Base-by-base conservation (phyloP, 2,329 filamentous ascomycete genomes). In the Pseudocercospora crystallina region DNA sequence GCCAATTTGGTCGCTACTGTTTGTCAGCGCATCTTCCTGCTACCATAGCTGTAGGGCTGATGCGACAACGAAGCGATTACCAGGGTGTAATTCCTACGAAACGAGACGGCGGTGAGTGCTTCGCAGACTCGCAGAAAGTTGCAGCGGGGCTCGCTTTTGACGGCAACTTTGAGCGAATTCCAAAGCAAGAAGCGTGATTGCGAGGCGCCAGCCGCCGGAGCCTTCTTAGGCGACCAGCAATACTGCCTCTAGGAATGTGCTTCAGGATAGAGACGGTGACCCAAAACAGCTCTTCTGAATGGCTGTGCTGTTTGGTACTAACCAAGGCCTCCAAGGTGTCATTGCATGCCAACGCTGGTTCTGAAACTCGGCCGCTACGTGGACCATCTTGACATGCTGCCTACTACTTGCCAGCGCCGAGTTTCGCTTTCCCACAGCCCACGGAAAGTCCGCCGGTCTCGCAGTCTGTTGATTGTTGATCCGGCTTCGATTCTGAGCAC, bases 201-300 rank as follows among this genome's bases (percentile, higher is more conserved):
- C 42, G 42, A 45, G 32, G 36, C 42, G 42, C 42, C 42, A 45
- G 43, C 43, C 43, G 35, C 43, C 33, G 33, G 12, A n/a, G 41
- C 29, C 31, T 34, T 32, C 41, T 33, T 12, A 43, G 40, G 40
- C 30, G 40, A 13, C 40, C 40, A 43, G 34, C 5, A 10, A 39
- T 15, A 39, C 36, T 39, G 32, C 14, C 40, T 12, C 40, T 9
- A 13, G 29, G 5, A 12, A 20, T 32, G 20, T 11, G 41, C 29
- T 33, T 32, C 41, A 30, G 20, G 7, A 26, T 26, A 26, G 7
- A 26, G 35, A 32, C 41, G 41, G 20, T 43, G 31, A 12, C 41
- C 30, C 14, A 30, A 43, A 43, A 34, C 31, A 32, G 40, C 10
- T 12, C 20, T 29, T 41, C 35, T 26, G 42, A 33, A 20, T 34